Evolutionary conservation across 352 stramenopile genomes (phyloP).

Genomic region (Phytophthora meadii): DNA sequence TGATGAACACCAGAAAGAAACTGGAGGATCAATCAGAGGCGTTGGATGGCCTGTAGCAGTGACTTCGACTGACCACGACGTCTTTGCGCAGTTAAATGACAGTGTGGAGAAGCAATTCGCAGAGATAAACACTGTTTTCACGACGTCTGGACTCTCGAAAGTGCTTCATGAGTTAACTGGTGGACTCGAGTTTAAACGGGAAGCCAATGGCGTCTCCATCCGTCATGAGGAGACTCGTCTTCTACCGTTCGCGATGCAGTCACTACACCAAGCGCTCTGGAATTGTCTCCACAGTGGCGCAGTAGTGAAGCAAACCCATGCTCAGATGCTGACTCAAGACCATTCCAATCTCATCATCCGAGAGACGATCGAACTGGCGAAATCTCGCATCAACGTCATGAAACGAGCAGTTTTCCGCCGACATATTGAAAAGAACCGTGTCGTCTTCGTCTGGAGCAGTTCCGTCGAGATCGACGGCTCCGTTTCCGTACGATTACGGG

Average conservation of each 20-base stretch:
- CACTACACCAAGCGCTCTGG: constrained; percentile 28
- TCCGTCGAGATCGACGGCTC: constrained; percentile 39
- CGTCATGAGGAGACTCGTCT: constrained; percentile 34
- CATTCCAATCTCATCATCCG: constrained; percentile 31
- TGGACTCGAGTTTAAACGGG: constrained; percentile 34
- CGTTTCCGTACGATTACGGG: constrained; percentile 32
- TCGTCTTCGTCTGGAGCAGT: constrained; percentile 42
- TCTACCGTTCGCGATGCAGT: constrained; percentile 24
- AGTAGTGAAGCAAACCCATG: neutral
- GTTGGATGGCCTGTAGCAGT: neutral
- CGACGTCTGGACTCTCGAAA: constrained; percentile 26
- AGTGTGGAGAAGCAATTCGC: constrained; percentile 19
- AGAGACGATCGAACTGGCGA: constrained; percentile 33
- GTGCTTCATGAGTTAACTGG: constrained; percentile 18
- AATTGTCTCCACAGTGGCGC: constrained; percentile 21
- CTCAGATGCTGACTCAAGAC: constrained; percentile 18
- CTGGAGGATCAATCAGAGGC: neutral
- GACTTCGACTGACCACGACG: constrained; percentile 13
- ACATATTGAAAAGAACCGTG: constrained; percentile 29
- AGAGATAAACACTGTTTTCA: constrained; percentile 22
- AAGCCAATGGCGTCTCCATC: constrained; percentile 28
- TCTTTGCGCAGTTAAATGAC: constrained; percentile 34
- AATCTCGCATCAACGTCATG: constrained; percentile 19
- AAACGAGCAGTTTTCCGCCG: constrained; percentile 33
- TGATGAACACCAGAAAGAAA: constrained; percentile 23